Conservation (phyloP, 176 grass and related monocot species). For the Chrysopogon serrulatus region DNA sequence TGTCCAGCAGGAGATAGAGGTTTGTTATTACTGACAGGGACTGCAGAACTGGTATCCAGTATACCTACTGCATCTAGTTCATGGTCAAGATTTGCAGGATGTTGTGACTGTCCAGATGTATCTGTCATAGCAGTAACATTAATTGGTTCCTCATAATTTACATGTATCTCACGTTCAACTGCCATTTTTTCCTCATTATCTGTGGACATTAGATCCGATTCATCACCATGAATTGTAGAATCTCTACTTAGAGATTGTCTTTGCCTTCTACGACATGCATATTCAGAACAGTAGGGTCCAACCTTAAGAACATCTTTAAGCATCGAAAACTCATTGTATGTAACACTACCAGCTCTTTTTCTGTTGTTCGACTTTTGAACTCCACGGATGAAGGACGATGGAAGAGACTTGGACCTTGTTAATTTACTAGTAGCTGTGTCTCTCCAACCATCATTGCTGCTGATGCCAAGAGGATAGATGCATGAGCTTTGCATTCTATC, state of each 20-base stretch:
- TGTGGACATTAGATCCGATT: constrained; percentile 16
- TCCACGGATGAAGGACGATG: constrained; percentile 38
- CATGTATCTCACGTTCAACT: constrained; percentile 75
- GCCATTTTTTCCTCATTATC: constrained; percentile 36
- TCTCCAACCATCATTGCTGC: constrained; percentile 62
- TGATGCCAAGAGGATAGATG: constrained; percentile 41
- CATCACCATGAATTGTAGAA: constrained; percentile 23
- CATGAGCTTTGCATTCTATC: constrained; percentile 26
- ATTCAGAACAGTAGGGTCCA: constrained; percentile 46
- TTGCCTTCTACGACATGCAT: constrained; percentile 25
- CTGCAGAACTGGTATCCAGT: constrained; percentile 5
- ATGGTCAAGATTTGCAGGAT: constrained; percentile 26
- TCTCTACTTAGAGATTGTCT: constrained; percentile 32
- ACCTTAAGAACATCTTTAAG: constrained; percentile 85
- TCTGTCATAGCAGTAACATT: constrained; percentile 3
- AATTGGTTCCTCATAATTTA: constrained; percentile 64
- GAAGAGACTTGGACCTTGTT: constrained; percentile 69
- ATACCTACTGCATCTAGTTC: constrained; percentile 16
- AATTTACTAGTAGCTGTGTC: constrained; percentile 47
- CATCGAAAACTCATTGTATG: constrained; percentile 65
- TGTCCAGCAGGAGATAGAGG: constrained; percentile 12
- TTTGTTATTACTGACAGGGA: constrained; percentile 20
- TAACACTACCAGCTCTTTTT: constrained; percentile 48
- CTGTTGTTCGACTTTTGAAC: constrained; percentile 52
- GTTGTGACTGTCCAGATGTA: constrained; percentile 31